Base-by-base conservation (phyloP, 768 basidiomycete genomes). In the Filobasidium floriforme region DNA sequence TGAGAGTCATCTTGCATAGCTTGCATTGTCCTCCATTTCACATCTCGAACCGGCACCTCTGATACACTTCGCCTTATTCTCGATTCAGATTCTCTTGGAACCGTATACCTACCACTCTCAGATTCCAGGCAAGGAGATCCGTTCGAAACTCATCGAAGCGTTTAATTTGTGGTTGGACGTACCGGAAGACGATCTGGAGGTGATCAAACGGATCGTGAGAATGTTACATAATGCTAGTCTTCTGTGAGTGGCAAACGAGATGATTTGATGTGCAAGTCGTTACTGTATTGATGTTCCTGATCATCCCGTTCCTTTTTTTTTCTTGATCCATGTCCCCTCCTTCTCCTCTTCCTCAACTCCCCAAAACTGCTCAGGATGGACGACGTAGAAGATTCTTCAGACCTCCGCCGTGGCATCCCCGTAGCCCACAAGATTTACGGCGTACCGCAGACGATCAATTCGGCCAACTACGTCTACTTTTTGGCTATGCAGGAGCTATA, bases 371-470 rank as follows among this genome's bases (percentile, higher is more conserved):
- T n/a, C n/a, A 96, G 92, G 76, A 84, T 96, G 68, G 92, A 96
- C 74, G 92, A 96, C 76, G 93, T 96, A 46, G 90, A 96, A 77
- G 92, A 96, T 69, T 89, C 88, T 65, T 89, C 89, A 0, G 89
- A 90, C 70, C 81, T 96, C 44, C 83, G 92, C 24, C 80, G 94
- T 70, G 96, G 94, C 1, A 82, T 85, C 37, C 93, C 93, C 87
- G 93, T 93, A 26, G 86, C 90, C 0, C 93, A 99, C 81, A 90
- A 90, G 81, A 94, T 99, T 70, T 99, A 94, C 72, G 94, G 94
- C 1, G 81, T 96, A 1, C 91, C 94, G 0, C 94, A 97, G 75
- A 96, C 94, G 0, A 92, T 99, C 80, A 99, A 99, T 76, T 87
- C 88, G 0, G 94, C 94, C 0, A 97, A 96, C 75, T 98, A 97